Conservation (phyloP, 2,329 filamentous ascomycete genomes). For the Colletotrichum chrysophilum region DNA sequence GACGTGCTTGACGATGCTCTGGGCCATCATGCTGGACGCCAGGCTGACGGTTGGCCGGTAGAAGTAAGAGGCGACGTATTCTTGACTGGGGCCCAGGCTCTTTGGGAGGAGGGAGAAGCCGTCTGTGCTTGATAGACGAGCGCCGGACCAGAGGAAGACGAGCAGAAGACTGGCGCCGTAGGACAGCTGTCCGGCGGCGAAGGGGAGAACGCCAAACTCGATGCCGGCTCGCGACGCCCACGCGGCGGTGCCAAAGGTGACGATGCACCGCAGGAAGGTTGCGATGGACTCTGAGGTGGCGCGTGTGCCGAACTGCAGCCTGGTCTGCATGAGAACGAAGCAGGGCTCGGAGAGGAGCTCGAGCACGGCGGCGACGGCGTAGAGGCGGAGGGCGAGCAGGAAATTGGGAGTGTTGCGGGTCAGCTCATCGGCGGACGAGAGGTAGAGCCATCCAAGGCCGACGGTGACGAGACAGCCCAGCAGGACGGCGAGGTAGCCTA, state of each 20-base stretch:
- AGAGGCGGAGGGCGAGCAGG: slow-evolving; percentile 54
- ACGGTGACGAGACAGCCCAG: slow-evolving; percentile 71
- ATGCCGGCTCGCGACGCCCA: slow-evolving; percentile 58
- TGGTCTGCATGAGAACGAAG: slow-evolving; percentile 86
- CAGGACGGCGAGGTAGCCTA: slow-evolving; percentile 79
- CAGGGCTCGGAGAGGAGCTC: slow-evolving; percentile 88
- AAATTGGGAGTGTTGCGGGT: slow-evolving; percentile 70
- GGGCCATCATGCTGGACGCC: slow-evolving; percentile 82
- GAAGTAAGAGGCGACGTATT: slow-evolving; percentile 67
- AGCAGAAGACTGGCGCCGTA: slow-evolving; percentile 74
- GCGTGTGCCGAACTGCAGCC: slow-evolving; percentile 78
- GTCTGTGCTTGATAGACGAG: slow-evolving; percentile 56
- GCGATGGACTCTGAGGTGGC: slow-evolving; percentile 84
- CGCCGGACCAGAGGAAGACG: slow-evolving; percentile 73
- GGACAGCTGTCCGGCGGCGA: slow-evolving; percentile 83
- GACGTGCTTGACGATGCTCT: slow-evolving; percentile 89
- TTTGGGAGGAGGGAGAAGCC: slow-evolving; percentile 73
- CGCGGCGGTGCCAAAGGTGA: slow-evolving; percentile 74
- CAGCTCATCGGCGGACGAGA: slow-evolving; percentile 52
- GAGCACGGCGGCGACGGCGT: slow-evolving; percentile 63
- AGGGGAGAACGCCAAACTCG: slow-evolving; percentile 80
- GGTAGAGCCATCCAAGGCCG: slow-evolving; percentile 71
- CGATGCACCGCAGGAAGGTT: slow-evolving; percentile 76
- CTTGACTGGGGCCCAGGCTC: slow-evolving; percentile 31
- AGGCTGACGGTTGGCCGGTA: slow-evolving; percentile 74